Percentiles rank a stretch among this genome's conserved stretches.
Evolutionary conservation across 306 rosid genomes (phyloP).

Genomic region (Boehmeria nivea): DNA sequence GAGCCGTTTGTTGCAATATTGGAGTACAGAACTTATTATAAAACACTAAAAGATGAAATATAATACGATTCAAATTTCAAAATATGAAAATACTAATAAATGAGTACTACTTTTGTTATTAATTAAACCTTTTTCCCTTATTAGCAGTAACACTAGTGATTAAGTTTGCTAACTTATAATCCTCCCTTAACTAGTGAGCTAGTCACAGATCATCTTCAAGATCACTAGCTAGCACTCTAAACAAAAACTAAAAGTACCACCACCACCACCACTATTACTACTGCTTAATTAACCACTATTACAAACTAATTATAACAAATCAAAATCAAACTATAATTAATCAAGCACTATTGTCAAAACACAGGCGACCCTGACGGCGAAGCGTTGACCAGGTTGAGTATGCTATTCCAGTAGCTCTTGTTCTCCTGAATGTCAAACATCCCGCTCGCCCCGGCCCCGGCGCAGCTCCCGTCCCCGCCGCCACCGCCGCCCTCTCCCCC

Average conservation of each 20-base stretch:
- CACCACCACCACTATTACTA: not conserved
- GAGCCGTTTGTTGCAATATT: no score
- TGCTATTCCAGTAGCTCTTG: constrained; percentile 81
- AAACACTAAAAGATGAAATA: no score
- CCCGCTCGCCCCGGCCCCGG: constrained; percentile 31
- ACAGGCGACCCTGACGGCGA: constrained; percentile 39
- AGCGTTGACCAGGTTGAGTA: constrained; percentile 59
- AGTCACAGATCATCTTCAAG: not conserved
- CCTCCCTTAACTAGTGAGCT: no score
- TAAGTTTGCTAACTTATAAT: constrained; percentile 5
- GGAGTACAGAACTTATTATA: no score
- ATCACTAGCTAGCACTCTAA: not conserved
- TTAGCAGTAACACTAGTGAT: constrained; percentile 2
- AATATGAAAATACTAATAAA: not conserved
- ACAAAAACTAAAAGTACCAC: not conserved
- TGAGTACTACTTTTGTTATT: not conserved
- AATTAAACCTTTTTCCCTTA: no score
- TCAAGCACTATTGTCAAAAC: constrained; percentile 16
- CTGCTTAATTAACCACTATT: not conserved
- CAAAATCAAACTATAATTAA: not conserved
- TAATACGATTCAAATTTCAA: not conserved
- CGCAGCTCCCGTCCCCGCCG: constrained; percentile 19
- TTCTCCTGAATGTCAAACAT: constrained; percentile 53
- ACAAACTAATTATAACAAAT: not conserved
- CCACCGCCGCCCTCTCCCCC: constrained; percentile 33